These are phyloP conservation scores for Nepenthes alata DNA, from an alignment of 179 eudicot species.

Conservation along the genomic window DNA sequence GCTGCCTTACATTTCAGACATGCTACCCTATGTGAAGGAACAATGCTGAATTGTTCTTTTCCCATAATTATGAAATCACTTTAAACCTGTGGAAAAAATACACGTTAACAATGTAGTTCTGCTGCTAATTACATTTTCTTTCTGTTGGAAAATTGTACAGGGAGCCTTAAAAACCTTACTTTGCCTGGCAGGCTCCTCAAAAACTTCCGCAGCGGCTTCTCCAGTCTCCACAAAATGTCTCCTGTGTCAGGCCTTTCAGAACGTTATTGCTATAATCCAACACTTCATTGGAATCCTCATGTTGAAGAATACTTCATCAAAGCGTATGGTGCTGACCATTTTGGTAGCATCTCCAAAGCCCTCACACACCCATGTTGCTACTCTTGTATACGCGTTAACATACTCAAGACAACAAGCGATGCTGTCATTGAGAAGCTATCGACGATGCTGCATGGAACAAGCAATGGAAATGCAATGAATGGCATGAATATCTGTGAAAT, in stretches of 20 bases:
- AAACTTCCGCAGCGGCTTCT: constrained; percentile 21
- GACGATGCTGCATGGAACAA: constrained; percentile 23
- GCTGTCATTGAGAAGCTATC: constrained; percentile 54
- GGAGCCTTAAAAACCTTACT: constrained; percentile 9
- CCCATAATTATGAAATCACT: no score
- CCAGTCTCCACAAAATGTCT: constrained; percentile 10
- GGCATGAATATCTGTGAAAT: constrained; percentile 5
- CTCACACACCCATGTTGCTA: constrained; percentile 78
- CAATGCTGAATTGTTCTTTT: no score
- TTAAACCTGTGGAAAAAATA: no score
- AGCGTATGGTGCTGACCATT: constrained; percentile 75
- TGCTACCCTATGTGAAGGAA: no score
- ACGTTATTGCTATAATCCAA: constrained; percentile 60
- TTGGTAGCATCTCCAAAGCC: constrained; percentile 62
- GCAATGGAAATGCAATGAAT: constrained; percentile 10
- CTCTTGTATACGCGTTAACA: constrained; percentile 80
- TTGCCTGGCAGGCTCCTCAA: constrained; percentile 21
- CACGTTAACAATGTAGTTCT: no score
- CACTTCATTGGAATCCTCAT: constrained; percentile 59
- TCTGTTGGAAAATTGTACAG: constrained; percentile 1
- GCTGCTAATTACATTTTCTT: background rate
- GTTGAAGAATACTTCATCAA: constrained; percentile 70
- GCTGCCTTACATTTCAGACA: no score
- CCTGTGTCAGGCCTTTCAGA: constrained; percentile 40
- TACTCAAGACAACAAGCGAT: constrained; percentile 60